Conservation (phyloP, 2,329 filamentous ascomycete genomes). For the Orbilia javanica region DNA sequence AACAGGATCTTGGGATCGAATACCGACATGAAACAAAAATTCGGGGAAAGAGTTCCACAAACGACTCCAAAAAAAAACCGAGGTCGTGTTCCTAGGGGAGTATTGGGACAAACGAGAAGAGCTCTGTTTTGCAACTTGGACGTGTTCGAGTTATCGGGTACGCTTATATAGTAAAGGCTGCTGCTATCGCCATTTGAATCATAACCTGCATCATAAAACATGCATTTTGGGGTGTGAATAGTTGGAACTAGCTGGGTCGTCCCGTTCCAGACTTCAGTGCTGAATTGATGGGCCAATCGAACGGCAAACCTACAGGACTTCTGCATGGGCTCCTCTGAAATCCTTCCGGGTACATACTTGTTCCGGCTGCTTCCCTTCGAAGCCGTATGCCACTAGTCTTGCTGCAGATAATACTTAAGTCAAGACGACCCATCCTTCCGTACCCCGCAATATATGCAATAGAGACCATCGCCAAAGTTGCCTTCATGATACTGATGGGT, state of each 20-base stretch:
- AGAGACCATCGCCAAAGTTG: background rate
- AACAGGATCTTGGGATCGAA: background rate
- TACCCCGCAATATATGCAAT: constrained; percentile 2
- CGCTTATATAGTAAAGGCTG: background rate
- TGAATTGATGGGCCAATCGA: background rate
- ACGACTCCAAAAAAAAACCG: background rate
- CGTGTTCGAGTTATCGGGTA: background rate
- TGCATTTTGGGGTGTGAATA: background rate
- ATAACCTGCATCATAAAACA: background rate
- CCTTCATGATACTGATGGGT: too few relatives aligned
- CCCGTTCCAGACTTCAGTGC: constrained; percentile 5
- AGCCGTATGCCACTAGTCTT: background rate
- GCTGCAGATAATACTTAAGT: background rate
- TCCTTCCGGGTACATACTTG: background rate
- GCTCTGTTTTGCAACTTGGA: background rate
- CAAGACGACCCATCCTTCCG: background rate
- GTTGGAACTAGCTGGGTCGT: background rate
- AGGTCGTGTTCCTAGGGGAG: background rate
- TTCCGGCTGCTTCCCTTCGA: background rate
- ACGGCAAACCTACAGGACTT: constrained; percentile 8
- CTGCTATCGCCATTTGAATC: background rate
- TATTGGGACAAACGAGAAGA: background rate
- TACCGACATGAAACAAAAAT: background rate
- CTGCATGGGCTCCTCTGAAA: constrained; percentile 11
- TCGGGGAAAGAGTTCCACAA: background rate